A percentile compares a stretch with the other conserved stretches of the same genome.
phyloP scores from a whole-genome alignment of 2,329 filamentous ascomycete genomes.

The Apiospora saccharicola region DNA sequence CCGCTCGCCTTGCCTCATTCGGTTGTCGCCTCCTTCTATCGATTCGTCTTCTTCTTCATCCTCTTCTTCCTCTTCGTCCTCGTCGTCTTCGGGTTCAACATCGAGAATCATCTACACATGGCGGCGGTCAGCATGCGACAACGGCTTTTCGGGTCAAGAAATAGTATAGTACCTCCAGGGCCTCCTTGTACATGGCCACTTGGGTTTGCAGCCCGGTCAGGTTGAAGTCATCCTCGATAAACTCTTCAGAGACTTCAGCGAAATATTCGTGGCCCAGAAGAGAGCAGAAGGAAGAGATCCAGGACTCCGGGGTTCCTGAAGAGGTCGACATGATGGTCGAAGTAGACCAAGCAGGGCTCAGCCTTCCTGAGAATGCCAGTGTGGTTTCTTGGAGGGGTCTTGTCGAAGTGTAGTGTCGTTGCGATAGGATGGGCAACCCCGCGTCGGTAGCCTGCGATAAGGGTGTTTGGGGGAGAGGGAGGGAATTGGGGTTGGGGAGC shows the following conservation, averaged over 20 bases:
- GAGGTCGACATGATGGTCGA: slow-evolving; percentile 62
- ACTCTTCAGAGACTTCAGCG: slow-evolving; percentile 97
- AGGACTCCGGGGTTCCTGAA: slow-evolving; percentile 78
- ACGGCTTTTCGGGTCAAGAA: neutral
- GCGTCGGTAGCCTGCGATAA: slow-evolving; percentile 16
- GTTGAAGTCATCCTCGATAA: slow-evolving; percentile 99
- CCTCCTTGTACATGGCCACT: slow-evolving; percentile 99
- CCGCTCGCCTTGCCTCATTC: slow-evolving; percentile 64
- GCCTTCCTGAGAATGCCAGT: slow-evolving; percentile 1
- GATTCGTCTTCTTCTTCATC: slow-evolving; percentile 77
- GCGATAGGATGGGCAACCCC: slow-evolving; percentile 21
- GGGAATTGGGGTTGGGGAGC: slow-evolving; percentile 1
- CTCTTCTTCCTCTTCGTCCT: slow-evolving; percentile 78
- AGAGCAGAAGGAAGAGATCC: slow-evolving; percentile 97
- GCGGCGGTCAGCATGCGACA: neutral
- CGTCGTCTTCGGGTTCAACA: slow-evolving; percentile 93
- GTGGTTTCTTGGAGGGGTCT: slow-evolving; percentile 22
- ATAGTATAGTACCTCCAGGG: slow-evolving; percentile 72
- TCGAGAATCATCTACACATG: slow-evolving; percentile 87
- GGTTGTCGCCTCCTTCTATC: slow-evolving; percentile 66
- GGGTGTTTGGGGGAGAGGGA: slow-evolving; percentile 6
- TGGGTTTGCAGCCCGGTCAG: slow-evolving; percentile 93
- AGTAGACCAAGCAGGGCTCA: slow-evolving; percentile 10
- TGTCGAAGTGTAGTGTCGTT: neutral
- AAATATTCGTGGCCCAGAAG: slow-evolving; percentile 98